Evolutionary conservation across 2,329 filamentous ascomycete genomes (phyloP), one percentile per base, ranked within the genome.

Genomic region (Falciphora oryzae): DNA sequence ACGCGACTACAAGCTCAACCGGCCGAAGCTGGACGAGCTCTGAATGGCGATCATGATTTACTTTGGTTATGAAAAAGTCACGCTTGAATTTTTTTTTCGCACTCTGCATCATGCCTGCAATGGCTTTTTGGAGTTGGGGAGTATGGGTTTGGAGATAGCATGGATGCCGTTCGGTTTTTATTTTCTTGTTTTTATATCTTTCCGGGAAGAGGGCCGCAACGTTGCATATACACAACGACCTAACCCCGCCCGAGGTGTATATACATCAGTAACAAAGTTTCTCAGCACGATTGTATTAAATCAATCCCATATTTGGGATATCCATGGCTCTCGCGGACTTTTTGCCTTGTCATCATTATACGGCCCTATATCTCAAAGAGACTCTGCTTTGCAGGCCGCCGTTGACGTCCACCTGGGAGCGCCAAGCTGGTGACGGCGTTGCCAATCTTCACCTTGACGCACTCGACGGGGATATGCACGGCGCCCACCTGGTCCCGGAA

Each of bases 401-500:
- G 44, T 18, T 2, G 22, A 14, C 22, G 22, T 25, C 44, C 44
- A 25, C 65, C 44, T 10, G 27, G 32, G 50, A 71, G 60, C 10
- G 69, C 63, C 6, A 87, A 72, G 64, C 80, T 79, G 11, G 80
- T 84, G 25, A 93, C 84, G 22, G 81, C 76, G 71, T 93, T 93
- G 7, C 90, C 90, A 71, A 93, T 87, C 77, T 93, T 93, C 44
- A 81, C 83, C 76, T 93, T 93, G 67, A 94, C 76, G 11, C 82
- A 84, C 10, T 81, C 76, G 61, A 92, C 85, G 1, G 68, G 74
- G 57, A 93, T 77, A 3, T 72, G 71, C 69, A 87, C 80, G 0
- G 70, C 71, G 13, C 67, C 70, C 14, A 85, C 64, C 10, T 65
- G 70, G 3, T 67, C 71, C 16, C 72, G 64, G 59, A 70, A 68